These are phyloP conservation scores for Picea engelmannii DNA, from an alignment of 83 land plant species.

Conservation along the genomic window DNA sequence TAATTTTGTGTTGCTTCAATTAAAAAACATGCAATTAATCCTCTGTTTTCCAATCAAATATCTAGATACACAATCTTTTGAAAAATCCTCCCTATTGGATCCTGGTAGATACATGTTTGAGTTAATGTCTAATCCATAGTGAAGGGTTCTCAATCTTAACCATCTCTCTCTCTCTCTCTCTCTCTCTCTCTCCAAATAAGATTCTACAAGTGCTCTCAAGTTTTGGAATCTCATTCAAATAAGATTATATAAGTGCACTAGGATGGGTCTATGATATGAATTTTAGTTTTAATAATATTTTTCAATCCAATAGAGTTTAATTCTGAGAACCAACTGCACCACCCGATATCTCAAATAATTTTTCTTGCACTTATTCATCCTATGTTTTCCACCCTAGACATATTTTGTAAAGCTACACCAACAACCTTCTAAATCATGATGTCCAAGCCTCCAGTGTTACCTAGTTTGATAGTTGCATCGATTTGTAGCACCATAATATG, in stretches of 20 bases:
- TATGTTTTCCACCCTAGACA: conserved; percentile 90
- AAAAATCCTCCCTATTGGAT: too few species aligned
- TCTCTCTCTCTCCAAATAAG: conserved; percentile 1
- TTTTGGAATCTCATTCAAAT: conserved; percentile 20
- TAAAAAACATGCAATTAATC: too few species aligned
- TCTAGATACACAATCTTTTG: too few species aligned
- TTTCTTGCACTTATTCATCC: conserved; percentile 51
- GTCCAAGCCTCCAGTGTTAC: conserved; percentile 97
- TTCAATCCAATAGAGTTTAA: neutral
- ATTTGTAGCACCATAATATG: conserved; percentile 96
- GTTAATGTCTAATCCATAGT: too few species aligned
- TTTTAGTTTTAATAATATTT: neutral
- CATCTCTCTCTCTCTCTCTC: too few species aligned
- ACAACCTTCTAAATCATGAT: conserved; percentile 87
- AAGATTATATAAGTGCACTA: conserved; percentile 14
- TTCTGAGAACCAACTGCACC: too few species aligned
- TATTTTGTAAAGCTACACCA: conserved; percentile 94
- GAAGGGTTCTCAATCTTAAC: too few species aligned
- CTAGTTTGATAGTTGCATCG: conserved; percentile 97
- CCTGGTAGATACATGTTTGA: too few species aligned
- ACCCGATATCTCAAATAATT: too few species aligned
- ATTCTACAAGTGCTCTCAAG: conserved; percentile 5
- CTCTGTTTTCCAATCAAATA: too few species aligned
- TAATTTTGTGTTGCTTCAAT: too few species aligned
- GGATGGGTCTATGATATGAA: conserved; percentile 22